Base-by-base conservation (phyloP, 768 basidiomycete species). In the Suillus ampliporus region DNA sequence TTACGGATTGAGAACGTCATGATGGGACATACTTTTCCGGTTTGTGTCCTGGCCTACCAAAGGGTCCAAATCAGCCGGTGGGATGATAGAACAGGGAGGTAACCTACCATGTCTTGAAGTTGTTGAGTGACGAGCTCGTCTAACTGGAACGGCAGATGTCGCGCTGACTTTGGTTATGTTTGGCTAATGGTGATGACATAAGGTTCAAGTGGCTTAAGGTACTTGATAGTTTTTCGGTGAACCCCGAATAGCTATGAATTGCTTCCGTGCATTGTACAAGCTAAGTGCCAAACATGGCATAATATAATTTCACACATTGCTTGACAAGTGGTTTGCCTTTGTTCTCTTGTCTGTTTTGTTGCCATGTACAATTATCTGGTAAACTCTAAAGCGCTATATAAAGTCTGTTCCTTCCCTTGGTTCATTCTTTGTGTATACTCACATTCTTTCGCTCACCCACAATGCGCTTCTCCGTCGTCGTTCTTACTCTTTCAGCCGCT, bases 101-200 rank as follows among this genome's bases (percentile, higher is more conserved):
- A 41, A 56, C 53, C 48, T 64, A 89, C 88, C 88, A 90, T 89
- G 81, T 86, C 83, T 87, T 89, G 86, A 80, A 77, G 84, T 80
- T 81, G 82, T 84, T 31, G 31, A 51, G 31, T 72, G 79, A 73
- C 68, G 64, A 70, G 70, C 73, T 68, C 62, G 70, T 69, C 61
- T 71, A 67, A 63, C 64, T 51, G 54, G 37, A 31, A 51, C 50
- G 19, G 23, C 51, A 46, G 58, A 62, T 76, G 77, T 77, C 77
- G 79, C 53, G 53, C 64, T 61, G 77, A 76, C 78, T 78, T 72
- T 72, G 65, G 67, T 52, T 72, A 68, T 80, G 79, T 81, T 78
- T 77, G 68, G n/a, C n/a, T 57, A 60, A 71, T 69, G 69, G 71
- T 80, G 71, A 76, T 75, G 72, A 77, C 73, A 74, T 81, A 88